Conservation (phyloP, 2,329 filamentous ascomycete genomes). For the Aspergillus fijiensis region DNA sequence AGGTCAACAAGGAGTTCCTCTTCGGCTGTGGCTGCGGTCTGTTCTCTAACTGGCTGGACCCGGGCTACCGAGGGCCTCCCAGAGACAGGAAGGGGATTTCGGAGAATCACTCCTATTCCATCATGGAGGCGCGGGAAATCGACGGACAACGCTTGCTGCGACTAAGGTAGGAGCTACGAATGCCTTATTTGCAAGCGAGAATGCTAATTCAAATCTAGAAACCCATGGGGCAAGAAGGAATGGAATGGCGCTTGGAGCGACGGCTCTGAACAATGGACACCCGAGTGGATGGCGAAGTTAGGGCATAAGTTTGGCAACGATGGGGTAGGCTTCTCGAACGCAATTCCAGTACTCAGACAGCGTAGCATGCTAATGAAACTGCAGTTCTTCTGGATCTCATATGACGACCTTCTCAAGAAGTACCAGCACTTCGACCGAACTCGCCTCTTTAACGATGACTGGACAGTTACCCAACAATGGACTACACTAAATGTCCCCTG, state of each 20-base stretch:
- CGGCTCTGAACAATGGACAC: constrained; percentile 80
- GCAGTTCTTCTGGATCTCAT: constrained; percentile 60
- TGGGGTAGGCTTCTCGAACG: constrained; percentile 46
- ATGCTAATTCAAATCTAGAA: constrained; percentile 48
- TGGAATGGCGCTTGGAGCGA: constrained; percentile 83
- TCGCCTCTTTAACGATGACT: constrained; percentile 59
- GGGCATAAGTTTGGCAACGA: constrained; percentile 75
- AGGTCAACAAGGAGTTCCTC: constrained; percentile 74
- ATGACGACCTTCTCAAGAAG: constrained; percentile 57
- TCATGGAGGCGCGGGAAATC: constrained; percentile 60
- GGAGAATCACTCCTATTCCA: constrained; percentile 57
- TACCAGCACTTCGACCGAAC: constrained; percentile 63
- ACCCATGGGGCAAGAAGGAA: constrained; percentile 78
- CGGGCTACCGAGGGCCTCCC: constrained; percentile 34
- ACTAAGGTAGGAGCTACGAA: constrained; percentile 48
- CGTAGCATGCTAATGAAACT: constrained; percentile 7
- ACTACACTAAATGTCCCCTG: constrained; percentile 60
- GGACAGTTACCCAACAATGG: constrained; percentile 62
- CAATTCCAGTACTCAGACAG: too few species aligned
- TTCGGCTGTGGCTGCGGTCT: constrained; percentile 50
- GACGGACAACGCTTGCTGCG: constrained; percentile 64
- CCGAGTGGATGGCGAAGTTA: constrained; percentile 72
- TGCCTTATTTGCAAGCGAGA: not conserved
- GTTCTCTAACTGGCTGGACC: constrained; percentile 46
- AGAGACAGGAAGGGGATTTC: constrained; percentile 46